A percentile compares a stretch with the other conserved stretches of the same genome.
phyloP scores from a whole-genome alignment of 352 stramenopile genomes.

The Phytophthora idaei region DNA sequence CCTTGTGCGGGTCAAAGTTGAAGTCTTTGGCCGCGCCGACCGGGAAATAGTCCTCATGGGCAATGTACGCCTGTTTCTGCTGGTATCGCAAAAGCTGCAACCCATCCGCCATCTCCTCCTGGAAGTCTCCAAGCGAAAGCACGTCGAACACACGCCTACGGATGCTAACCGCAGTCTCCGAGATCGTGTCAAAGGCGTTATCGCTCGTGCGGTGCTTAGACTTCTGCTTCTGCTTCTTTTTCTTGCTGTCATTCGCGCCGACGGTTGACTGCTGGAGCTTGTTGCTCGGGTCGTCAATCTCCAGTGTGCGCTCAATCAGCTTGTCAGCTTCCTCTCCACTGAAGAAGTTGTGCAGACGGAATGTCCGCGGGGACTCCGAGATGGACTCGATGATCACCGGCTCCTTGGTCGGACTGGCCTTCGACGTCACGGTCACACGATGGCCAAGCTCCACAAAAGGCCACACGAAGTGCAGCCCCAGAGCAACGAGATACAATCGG shows the following conservation, averaged over 20 bases:
- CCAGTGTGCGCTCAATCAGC: slow-evolving; percentile 78
- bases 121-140: slow-evolving; percentile 90
- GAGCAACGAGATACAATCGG: slow-evolving; percentile 76
- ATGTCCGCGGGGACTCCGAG: slow-evolving; percentile 82
- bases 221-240: slow-evolving; percentile 75
- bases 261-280: slow-evolving; percentile 86
- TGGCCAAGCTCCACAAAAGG: slow-evolving; percentile 85
- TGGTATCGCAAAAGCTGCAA: slow-evolving; percentile 97
- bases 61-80: slow-evolving; percentile 93
- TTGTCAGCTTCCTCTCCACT: slow-evolving; percentile 76
- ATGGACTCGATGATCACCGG: slow-evolving; percentile 78
- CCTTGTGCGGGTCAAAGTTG: slow-evolving; percentile 76
- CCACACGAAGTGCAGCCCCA: slow-evolving; percentile 74
- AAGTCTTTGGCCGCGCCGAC: slow-evolving; percentile 55
- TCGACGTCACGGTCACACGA: slow-evolving; percentile 58
- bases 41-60: slow-evolving; percentile 95
- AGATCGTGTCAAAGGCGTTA: slow-evolving; percentile 90
- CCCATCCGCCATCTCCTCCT: slow-evolving; percentile 92
- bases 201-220: slow-evolving; percentile 83
- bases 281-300: slow-evolving; percentile 83
- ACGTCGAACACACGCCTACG: slow-evolving; percentile 91
- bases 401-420: slow-evolving; percentile 60
- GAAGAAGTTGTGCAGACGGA: slow-evolving; percentile 91
- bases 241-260: slow-evolving; percentile 56
- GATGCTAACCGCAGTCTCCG: slow-evolving; percentile 68